Base-by-base conservation (phyloP, 2,329 filamentous ascomycete genomes). In the Cylindrodendrum hubeiense region DNA sequence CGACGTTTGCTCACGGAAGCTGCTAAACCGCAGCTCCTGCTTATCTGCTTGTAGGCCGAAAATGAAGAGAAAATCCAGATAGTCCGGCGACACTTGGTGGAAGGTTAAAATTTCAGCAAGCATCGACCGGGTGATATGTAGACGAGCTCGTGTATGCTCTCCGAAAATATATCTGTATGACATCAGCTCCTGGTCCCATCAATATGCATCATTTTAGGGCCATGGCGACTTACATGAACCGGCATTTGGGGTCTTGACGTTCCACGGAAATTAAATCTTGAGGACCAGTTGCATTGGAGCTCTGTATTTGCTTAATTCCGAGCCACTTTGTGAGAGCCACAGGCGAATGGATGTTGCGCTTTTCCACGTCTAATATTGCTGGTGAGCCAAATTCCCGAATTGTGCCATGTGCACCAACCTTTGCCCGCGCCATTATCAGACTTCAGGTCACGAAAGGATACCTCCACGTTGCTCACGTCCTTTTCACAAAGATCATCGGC, bases 71-170 rank as follows among this genome's bases (percentile, higher is more conserved):
- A 55, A 61, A 49, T 61, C 58, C 19, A 61, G 21, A 24, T 49
- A 54, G 13, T 53, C 50, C 7, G 58, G 58, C 22, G 53, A 54
- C 5, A 61, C 58, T 30, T 61, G 58, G 26, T 61, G 58, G 22
- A 61, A 61, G 17, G 58, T 47, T 7, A 61, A 39, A 24, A 61
- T 61, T 8, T 61, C 49, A 5, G 30, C 49, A 12, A 61, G 39
- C 50, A 61, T 61, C 5, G 49, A 47, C 9, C 49, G 39, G 12
- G 50, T 55, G 22, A 54, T 51, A 8, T 47, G 28, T 10, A 61
- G n/a, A 7, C 50, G 30, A 1, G 58, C 49, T 22, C 50, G 26
- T 5, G 58, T 54, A 26, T 61, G 19, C 8, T 46, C 13, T 17
- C 58, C 50, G 12, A 17, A 61, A 13, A 61, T 54, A 22, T 46